Evolutionary conservation across 345 rosid genomes (phyloP).

Genomic region (Arabidopsis suecica): DNA sequence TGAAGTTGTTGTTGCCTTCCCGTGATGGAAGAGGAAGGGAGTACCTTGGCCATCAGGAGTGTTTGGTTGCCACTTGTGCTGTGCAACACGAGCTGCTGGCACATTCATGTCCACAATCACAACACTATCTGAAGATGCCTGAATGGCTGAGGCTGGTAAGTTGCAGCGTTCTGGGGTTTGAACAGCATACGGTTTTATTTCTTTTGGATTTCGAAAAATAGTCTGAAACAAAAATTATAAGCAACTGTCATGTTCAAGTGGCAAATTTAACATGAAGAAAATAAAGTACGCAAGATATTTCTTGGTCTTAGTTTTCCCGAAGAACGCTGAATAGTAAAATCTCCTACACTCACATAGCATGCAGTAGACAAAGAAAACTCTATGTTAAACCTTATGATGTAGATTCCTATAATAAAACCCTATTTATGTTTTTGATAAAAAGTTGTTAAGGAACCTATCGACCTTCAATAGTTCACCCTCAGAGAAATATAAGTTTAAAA

Average conservation of each 20-base stretch:
- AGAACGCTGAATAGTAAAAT: conserved; percentile 13
- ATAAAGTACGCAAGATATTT: conserved; percentile 10
- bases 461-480: conserved; percentile 22
- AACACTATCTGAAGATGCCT: conserved; percentile 83
- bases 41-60: conserved; percentile 94
- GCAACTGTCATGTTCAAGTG: conserved; percentile 21
- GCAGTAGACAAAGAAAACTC: conserved; percentile 8
- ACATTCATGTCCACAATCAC: conserved; percentile 79
- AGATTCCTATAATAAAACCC: not conserved
- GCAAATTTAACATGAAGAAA: conserved; percentile 6
- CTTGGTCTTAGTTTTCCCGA: not conserved
- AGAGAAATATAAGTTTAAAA: conserved; percentile 10
- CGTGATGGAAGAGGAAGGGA: conserved; percentile 95
- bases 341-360: conserved; percentile 13
- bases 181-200: conserved; percentile 76
- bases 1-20: conserved; percentile 67
- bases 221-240: conserved; percentile 62
- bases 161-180: conserved; percentile 91
- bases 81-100: conserved; percentile 91
- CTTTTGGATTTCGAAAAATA: conserved; percentile 89
- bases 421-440: not conserved
- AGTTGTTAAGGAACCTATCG: conserved; percentile 17
- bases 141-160: conserved; percentile 92
- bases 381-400: not conserved
- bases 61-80: conserved; percentile 97